Percentiles rank a stretch among this genome's conserved stretches.
phyloP scores from a whole-genome alignment of 2,329 filamentous ascomycete species.

The Fusarium sp. region DNA sequence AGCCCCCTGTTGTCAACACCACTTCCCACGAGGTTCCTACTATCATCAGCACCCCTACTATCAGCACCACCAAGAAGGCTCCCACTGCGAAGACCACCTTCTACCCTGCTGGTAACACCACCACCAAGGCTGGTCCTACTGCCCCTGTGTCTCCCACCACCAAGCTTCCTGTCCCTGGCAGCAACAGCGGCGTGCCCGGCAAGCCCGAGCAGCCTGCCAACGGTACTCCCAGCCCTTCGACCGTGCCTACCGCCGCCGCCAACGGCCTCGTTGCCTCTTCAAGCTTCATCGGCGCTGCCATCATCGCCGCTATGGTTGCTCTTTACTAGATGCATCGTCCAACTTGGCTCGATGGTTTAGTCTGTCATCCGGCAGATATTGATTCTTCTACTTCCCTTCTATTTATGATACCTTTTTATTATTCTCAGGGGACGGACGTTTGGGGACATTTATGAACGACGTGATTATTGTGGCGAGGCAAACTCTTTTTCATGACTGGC shows the following conservation, averaged over 20 bases:
- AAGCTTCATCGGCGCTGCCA: constrained; percentile 58
- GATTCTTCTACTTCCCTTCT: constrained; percentile 33
- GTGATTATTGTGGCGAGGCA: constrained; percentile 35
- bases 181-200: constrained; percentile 35
- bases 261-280: constrained; percentile 57
- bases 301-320: constrained; percentile 59
- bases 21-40: constrained; percentile 43
- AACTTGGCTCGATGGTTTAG: constrained; percentile 17
- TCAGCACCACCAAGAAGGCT: constrained; percentile 40
- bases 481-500: constrained; percentile 36
- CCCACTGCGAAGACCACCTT: constrained; percentile 46
- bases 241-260: constrained; percentile 53
- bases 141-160: constrained; percentile 41
- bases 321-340: constrained; percentile 50
- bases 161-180: constrained; percentile 42
- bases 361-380: constrained; percentile 1
- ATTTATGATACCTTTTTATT: constrained; percentile 45
- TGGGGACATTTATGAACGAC: constrained; percentile 44
- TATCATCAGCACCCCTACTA: constrained; percentile 50
- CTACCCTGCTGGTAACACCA: constrained; percentile 48
- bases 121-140: constrained; percentile 46
- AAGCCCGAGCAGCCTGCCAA: constrained; percentile 22
- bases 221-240: constrained; percentile 34
- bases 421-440: constrained; percentile 52
- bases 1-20: constrained; percentile 47